phyloP scores from a whole-genome alignment of 805 yeast genomes.

The Wickerhamiella lipophila region DNA sequence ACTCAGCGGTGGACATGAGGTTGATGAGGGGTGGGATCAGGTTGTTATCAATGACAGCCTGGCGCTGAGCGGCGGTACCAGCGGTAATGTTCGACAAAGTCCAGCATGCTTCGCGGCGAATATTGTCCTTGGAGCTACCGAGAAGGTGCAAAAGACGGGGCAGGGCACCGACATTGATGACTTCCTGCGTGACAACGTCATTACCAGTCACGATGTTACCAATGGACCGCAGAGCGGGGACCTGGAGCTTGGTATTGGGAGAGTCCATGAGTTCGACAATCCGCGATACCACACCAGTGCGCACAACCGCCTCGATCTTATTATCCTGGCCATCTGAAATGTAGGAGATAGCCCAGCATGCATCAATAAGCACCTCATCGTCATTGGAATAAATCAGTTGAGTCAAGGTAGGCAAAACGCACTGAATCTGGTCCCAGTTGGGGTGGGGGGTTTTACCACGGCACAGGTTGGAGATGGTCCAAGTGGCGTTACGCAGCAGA shows the following conservation, averaged over 20 bases:
- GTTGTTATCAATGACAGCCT: slow-evolving; percentile 91
- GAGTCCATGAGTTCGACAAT: slow-evolving; percentile 82
- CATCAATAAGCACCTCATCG: slow-evolving; percentile 87
- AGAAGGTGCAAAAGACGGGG: slow-evolving; percentile 72
- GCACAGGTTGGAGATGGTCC: slow-evolving; percentile 94
- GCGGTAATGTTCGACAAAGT: slow-evolving; percentile 96
- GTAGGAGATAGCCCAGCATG: slow-evolving; percentile 97
- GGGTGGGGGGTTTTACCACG: slow-evolving; percentile 96
- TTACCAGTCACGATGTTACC: slow-evolving; percentile 98
- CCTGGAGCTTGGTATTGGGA: slow-evolving; percentile 76
- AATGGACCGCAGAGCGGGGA: slow-evolving; percentile 93
- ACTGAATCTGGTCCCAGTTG: slow-evolving; percentile 77
- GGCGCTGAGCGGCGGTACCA: slow-evolving; percentile 89
- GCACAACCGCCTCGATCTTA: slow-evolving; percentile 93
- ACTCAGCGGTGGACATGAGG: slow-evolving; percentile 67
- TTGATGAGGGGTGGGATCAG: slow-evolving; percentile 83
- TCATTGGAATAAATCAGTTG: slow-evolving; percentile 83
- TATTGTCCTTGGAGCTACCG: slow-evolving; percentile 75
- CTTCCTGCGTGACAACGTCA: slow-evolving; percentile 89
- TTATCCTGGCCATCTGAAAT: slow-evolving; percentile 84
- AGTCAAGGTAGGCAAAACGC: slow-evolving; percentile 83
- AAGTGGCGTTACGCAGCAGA: slow-evolving; percentile 90
- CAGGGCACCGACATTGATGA: slow-evolving; percentile 84
- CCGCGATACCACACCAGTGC: slow-evolving; percentile 88
- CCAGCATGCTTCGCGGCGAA: slow-evolving; percentile 98